A percentile compares a stretch with the other conserved stretches of the same genome.
These are phyloP conservation scores for Kazachstania martiniae DNA, from an alignment of 805 yeast species.

Conservation along the genomic window DNA sequence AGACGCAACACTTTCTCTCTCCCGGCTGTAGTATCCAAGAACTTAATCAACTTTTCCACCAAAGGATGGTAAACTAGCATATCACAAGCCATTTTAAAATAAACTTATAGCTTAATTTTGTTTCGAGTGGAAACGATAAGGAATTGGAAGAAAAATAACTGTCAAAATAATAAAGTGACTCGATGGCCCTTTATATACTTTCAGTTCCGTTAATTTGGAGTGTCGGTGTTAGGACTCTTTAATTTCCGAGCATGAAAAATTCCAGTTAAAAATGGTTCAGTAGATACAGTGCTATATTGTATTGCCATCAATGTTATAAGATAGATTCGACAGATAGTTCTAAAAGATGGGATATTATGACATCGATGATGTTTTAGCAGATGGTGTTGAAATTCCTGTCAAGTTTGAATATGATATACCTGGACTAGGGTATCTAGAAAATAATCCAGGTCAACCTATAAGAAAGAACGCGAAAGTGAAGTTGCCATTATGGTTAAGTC, in stretches of 20 bases:
- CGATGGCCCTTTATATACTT: too few relatives aligned
- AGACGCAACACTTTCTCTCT: slow-evolving; percentile 52
- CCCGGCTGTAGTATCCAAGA: slow-evolving; percentile 58
- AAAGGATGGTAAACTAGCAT: slow-evolving; percentile 49
- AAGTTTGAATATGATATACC: slow-evolving; percentile 69
- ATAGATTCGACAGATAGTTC: too few relatives aligned
- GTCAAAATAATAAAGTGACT: too few relatives aligned
- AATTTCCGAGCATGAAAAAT: too few relatives aligned
- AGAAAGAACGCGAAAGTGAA: slow-evolving; percentile 51
- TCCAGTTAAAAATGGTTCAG: too few relatives aligned
- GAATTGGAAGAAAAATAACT: too few relatives aligned
- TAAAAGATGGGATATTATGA: slow-evolving; percentile 48
- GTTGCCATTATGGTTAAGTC: slow-evolving; percentile 85
- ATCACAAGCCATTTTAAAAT: slow-evolving; percentile 49
- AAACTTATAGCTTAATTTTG: neutral
- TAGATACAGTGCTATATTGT: too few relatives aligned
- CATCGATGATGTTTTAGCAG: slow-evolving; percentile 65
- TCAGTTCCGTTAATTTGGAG: too few relatives aligned
- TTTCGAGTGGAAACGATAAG: too few relatives aligned
- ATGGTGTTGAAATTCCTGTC: slow-evolving; percentile 65
- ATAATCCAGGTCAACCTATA: slow-evolving; percentile 56
- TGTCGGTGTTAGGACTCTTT: too few relatives aligned
- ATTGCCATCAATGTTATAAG: too few relatives aligned
- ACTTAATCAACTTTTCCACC: slow-evolving; percentile 44
- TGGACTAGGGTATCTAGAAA: slow-evolving; percentile 79